These are phyloP conservation scores for Panicum hallii DNA, from an alignment of 202 grass and related monocot species.

Conservation along the genomic window DNA sequence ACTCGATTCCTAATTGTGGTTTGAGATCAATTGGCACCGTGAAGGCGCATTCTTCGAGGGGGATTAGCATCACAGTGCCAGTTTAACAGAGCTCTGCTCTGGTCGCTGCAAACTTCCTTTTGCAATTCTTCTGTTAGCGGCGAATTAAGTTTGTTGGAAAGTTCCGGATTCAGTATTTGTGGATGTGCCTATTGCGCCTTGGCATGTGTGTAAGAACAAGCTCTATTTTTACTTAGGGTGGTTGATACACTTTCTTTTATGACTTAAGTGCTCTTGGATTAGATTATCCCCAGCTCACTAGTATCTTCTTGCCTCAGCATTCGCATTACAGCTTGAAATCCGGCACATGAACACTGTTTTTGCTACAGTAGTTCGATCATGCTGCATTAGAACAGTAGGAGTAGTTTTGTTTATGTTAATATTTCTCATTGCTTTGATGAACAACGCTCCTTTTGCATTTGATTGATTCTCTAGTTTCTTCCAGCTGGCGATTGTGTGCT, in stretches of 20 bases:
- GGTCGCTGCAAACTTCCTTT: neutral
- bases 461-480: slow-evolving; percentile 38
- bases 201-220: neutral
- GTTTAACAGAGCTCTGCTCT: neutral
- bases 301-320: neutral
- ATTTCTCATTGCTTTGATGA: slow-evolving; percentile 6
- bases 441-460: neutral
- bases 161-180: neutral
- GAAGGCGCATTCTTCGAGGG: neutral
- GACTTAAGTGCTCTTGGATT: neutral
- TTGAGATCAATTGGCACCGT: neutral
- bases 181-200: neutral
- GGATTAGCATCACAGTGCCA: neutral
- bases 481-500: slow-evolving; percentile 90
- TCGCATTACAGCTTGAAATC: neutral
- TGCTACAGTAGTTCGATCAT: neutral
- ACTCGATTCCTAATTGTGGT: neutral
- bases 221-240: neutral
- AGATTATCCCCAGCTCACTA: slow-evolving; percentile 3
- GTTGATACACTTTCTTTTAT: neutral
- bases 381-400: neutral
- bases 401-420: neutral
- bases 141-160: neutral
- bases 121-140: neutral
- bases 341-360: neutral